Conservation (phyloP, 164 flowering plant species). For the Cinnamomum chago region DNA sequence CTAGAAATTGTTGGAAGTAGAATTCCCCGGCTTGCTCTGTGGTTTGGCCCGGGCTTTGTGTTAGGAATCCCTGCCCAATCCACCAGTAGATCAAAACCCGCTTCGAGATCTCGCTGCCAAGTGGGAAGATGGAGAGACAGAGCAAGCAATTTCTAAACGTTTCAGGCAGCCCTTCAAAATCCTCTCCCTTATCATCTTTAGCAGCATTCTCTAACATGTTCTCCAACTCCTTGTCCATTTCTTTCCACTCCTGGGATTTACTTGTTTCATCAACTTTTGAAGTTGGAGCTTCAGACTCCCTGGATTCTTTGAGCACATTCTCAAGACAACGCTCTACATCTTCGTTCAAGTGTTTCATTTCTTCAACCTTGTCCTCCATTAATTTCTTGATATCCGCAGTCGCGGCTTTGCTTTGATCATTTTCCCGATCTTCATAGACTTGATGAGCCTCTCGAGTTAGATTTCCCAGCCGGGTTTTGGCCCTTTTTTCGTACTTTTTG, state of each 20-base stretch:
- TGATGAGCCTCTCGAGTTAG: no score
- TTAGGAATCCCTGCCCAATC: slow-evolving; percentile 37
- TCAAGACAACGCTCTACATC: background rate
- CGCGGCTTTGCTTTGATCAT: background rate
- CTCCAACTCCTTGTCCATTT: background rate
- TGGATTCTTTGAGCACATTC: no score
- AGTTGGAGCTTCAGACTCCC: background rate
- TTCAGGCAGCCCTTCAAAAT: background rate
- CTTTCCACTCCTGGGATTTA: no score
- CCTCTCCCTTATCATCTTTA: background rate
- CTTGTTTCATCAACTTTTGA: background rate
- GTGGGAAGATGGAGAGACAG: slow-evolving; percentile 41
- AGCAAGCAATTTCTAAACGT: slow-evolving; percentile 26
- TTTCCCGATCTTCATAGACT: background rate
- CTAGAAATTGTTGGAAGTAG: background rate
- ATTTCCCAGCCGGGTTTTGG: background rate
- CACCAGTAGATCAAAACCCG: slow-evolving; percentile 38
- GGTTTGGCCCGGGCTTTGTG: background rate
- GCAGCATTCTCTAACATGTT: slow-evolving; percentile 2
- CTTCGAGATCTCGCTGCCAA: slow-evolving; percentile 22
- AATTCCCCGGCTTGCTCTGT: slow-evolving; percentile 17
- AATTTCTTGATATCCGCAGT: no score
- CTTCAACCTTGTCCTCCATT: background rate
- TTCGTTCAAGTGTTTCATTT: background rate
- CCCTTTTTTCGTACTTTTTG: background rate